phyloP scores from a whole-genome alignment of 768 basidiomycete species.

The Podaxis sp. region DNA sequence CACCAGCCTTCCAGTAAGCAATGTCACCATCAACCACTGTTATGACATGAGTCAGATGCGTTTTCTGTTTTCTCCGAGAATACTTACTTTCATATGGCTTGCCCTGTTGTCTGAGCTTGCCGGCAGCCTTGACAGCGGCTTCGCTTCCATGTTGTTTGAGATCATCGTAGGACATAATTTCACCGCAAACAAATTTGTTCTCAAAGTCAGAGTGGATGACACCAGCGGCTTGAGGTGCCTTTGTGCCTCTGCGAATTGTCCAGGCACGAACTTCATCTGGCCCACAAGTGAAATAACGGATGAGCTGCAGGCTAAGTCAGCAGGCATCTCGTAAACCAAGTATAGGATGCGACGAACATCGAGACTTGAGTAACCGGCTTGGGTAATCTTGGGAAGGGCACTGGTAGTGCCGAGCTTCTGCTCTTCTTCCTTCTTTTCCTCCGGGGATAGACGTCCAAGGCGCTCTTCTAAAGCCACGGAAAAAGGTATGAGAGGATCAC shows the following conservation, averaged over 20 bases:
- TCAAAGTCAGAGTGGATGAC: slow-evolving; percentile 99
- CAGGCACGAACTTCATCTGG: slow-evolving; percentile 97
- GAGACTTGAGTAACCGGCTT: slow-evolving; percentile 85
- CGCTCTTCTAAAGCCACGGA: slow-evolving; percentile 95
- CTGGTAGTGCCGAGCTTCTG: slow-evolving; percentile 69
- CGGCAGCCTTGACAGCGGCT: slow-evolving; percentile 87
- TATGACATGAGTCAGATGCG: neutral
- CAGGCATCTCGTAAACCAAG: neutral
- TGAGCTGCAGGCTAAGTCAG: slow-evolving; percentile 47
- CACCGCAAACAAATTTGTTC: slow-evolving; percentile 96
- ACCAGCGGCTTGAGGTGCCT: slow-evolving; percentile 96
- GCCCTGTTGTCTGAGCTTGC: slow-evolving; percentile 92
- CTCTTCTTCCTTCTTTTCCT: slow-evolving; percentile 77
- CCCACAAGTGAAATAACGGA: slow-evolving; percentile 96
- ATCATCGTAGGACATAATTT: slow-evolving; percentile 92
- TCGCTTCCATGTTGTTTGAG: slow-evolving; percentile 91
- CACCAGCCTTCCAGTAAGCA: slow-evolving; percentile 86
- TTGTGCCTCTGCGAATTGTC: slow-evolving; percentile 92
- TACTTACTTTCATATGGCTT: slow-evolving; percentile 91
- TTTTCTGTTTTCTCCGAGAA: neutral
- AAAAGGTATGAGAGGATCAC: slow-evolving; percentile 94
- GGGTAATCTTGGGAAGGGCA: slow-evolving; percentile 89
- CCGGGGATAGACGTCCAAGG: slow-evolving; percentile 53
- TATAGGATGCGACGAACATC: slow-evolving; percentile 46
- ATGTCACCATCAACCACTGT: slow-evolving; percentile 86